These are phyloP conservation scores for Aspergillus carlsbadensis DNA, from an alignment of 495 filamentous ascomycete species.

Conservation along the genomic window DNA sequence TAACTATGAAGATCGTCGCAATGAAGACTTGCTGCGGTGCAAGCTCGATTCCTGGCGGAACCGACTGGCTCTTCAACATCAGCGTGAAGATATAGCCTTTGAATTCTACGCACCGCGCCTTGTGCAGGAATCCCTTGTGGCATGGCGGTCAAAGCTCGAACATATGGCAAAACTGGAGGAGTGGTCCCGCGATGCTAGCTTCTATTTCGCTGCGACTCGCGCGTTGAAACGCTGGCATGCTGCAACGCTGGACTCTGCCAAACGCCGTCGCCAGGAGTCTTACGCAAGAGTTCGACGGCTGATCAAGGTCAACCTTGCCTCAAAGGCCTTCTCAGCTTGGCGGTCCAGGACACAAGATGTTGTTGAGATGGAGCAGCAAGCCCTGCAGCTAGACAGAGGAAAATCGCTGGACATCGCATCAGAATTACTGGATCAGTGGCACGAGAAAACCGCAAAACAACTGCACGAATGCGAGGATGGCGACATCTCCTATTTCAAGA, in stretches of 20 bases:
- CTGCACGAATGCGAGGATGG: slow-evolving; percentile 42
- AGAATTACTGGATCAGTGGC: slow-evolving; percentile 45
- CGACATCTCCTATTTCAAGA: slow-evolving; percentile 38
- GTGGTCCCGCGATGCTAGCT: slow-evolving; percentile 56
- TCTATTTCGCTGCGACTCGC: slow-evolving; percentile 57
- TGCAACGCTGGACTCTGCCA: slow-evolving; percentile 48
- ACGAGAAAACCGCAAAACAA: slow-evolving; percentile 35
- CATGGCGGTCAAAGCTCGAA: slow-evolving; percentile 45
- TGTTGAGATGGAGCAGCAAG: slow-evolving; percentile 44
- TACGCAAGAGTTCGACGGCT: slow-evolving; percentile 58
- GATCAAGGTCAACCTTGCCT: slow-evolving; percentile 58
- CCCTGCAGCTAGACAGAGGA: slow-evolving; percentile 38
- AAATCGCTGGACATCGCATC: slow-evolving; percentile 36
- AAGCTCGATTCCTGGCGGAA: slow-evolving; percentile 46
- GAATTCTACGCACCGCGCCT: slow-evolving; percentile 54
- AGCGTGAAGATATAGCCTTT: slow-evolving; percentile 49
- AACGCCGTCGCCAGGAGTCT: slow-evolving; percentile 55
- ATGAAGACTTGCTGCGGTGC: slow-evolving; percentile 31
- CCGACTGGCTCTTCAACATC: slow-evolving; percentile 39
- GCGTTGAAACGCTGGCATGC: slow-evolving; percentile 56
- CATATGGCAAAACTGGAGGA: slow-evolving; percentile 49
- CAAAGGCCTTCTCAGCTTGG: slow-evolving; percentile 46
- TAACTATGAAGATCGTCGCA: slow-evolving; percentile 33
- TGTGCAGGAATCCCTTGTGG: slow-evolving; percentile 45
- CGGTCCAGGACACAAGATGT: slow-evolving; percentile 37